phyloP scores from a whole-genome alignment of 2,329 filamentous ascomycete genomes.

The Fusarium begoniae region DNA sequence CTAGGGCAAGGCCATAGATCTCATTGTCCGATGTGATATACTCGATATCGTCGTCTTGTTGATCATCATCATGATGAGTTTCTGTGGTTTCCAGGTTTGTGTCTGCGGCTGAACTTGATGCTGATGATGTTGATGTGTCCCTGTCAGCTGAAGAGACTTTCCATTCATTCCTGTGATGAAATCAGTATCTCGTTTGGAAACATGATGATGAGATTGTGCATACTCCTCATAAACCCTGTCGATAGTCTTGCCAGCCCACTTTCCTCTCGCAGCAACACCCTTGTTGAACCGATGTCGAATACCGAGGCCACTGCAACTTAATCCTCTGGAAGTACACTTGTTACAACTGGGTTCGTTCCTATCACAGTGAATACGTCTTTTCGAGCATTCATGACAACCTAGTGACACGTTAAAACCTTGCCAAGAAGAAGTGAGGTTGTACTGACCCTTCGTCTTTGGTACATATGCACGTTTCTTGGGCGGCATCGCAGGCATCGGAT shows the following conservation, averaged over 20 bases:
- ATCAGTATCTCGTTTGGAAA: rapidly evolving
- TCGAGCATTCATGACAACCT: conserved; percentile 42
- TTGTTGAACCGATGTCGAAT: conserved; percentile 41
- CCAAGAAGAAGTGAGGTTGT: neutral
- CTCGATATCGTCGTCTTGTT: neutral
- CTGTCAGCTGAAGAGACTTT: neutral
- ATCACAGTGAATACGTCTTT: conserved; percentile 39
- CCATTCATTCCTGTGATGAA: neutral
- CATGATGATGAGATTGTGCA: rapidly evolving
- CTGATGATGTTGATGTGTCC: neutral
- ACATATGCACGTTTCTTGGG: conserved; percentile 41
- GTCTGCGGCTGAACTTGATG: neutral
- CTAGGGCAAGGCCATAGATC: neutral
- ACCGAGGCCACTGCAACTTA: conserved; percentile 38
- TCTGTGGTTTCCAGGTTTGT: rapidly evolving
- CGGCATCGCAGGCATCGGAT: conserved; percentile 25
- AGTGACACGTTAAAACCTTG: rapidly evolving
- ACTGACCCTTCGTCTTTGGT: conserved; percentile 38
- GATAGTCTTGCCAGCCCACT: conserved; percentile 41
- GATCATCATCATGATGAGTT: too few relatives aligned
- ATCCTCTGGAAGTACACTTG: conserved; percentile 34
- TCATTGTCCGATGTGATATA: neutral
- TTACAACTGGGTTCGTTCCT: conserved; percentile 32
- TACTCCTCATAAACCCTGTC: conserved; percentile 37
- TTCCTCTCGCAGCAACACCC: conserved; percentile 38